Percentiles rank a stretch among this genome's conserved stretches.
Evolutionary conservation across 2,329 filamentous ascomycete species (phyloP).

Genomic region (Sclerotinia spermophila): DNA sequence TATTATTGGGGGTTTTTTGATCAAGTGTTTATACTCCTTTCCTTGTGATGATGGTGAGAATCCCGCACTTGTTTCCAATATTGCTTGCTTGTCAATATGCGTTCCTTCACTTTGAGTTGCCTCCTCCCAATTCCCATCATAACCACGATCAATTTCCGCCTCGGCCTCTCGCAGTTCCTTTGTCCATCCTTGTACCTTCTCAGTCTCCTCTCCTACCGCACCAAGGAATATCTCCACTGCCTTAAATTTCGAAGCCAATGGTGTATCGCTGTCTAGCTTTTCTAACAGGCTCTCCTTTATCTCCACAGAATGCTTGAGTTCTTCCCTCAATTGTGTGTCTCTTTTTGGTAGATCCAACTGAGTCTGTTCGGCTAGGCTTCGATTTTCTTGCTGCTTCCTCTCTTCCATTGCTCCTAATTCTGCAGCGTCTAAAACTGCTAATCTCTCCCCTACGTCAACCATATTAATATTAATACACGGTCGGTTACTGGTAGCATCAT

Average conservation of each 20-base stretch:
- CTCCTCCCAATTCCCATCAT: background rate
- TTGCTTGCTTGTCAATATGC: background rate
- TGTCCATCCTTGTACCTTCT: background rate
- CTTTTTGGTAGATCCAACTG: background rate
- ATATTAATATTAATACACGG: background rate
- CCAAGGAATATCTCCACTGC: background rate
- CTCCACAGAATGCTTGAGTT: background rate
- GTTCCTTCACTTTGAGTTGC: background rate
- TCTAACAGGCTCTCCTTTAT: background rate
- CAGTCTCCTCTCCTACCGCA: background rate
- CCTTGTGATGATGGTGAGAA: background rate
- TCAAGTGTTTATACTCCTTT: background rate
- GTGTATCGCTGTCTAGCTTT: background rate
- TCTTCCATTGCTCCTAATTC: background rate
- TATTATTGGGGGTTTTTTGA: background rate
- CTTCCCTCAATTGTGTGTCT: background rate
- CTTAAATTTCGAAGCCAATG: background rate
- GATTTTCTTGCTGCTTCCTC: background rate
- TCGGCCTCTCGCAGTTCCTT: background rate
- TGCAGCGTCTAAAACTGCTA: background rate
- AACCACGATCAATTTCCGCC: background rate
- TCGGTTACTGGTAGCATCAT: background rate
- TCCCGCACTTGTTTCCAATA: background rate
- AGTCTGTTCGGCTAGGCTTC: background rate
- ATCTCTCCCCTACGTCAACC: background rate